Conservation (phyloP, 352 stramenopile species). For the Stephanocyclus meneghinianus region DNA sequence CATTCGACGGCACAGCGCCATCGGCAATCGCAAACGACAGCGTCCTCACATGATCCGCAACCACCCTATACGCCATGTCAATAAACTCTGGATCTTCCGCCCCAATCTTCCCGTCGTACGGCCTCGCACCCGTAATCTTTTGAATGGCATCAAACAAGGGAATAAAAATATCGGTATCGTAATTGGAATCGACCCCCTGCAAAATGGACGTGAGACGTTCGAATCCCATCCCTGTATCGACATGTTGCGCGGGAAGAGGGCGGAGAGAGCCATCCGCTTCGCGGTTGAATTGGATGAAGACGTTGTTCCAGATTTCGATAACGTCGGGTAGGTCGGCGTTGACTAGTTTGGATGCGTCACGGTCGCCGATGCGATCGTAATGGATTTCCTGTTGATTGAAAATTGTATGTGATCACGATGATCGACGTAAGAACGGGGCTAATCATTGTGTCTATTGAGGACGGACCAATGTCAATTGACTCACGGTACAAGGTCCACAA, state of each 20-base stretch:
- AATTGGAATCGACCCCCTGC: slow-evolving; percentile 92
- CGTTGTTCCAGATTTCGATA: slow-evolving; percentile 96
- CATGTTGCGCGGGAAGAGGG: slow-evolving; percentile 88
- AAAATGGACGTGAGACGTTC: slow-evolving; percentile 93
- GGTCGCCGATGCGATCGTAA: slow-evolving; percentile 89
- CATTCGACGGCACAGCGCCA: slow-evolving; percentile 92
- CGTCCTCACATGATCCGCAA: slow-evolving; percentile 94
- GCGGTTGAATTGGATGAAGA: slow-evolving; percentile 97
- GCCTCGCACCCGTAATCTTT: slow-evolving; percentile 58
- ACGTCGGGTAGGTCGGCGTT: slow-evolving; percentile 84
- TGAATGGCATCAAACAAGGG: slow-evolving; percentile 85
- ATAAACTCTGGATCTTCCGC: slow-evolving; percentile 81
- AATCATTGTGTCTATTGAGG: neutral
- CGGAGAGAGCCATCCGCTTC: slow-evolving; percentile 86
- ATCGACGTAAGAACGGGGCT: slow-evolving; percentile 32
- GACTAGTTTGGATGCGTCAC: slow-evolving; percentile 84
- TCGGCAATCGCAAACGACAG: slow-evolving; percentile 92
- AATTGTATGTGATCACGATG: slow-evolving; percentile 65
- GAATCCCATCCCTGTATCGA: slow-evolving; percentile 97
- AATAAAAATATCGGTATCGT: slow-evolving; percentile 95
- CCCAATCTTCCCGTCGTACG: slow-evolving; percentile 81
- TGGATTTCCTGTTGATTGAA: slow-evolving; percentile 86
- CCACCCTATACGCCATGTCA: slow-evolving; percentile 89
- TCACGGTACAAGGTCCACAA: slow-evolving; percentile 88
- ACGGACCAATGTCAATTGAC: slow-evolving; percentile 11